Conservation (phyloP, 257 asterid genomes). For the Plantago elongata region DNA sequence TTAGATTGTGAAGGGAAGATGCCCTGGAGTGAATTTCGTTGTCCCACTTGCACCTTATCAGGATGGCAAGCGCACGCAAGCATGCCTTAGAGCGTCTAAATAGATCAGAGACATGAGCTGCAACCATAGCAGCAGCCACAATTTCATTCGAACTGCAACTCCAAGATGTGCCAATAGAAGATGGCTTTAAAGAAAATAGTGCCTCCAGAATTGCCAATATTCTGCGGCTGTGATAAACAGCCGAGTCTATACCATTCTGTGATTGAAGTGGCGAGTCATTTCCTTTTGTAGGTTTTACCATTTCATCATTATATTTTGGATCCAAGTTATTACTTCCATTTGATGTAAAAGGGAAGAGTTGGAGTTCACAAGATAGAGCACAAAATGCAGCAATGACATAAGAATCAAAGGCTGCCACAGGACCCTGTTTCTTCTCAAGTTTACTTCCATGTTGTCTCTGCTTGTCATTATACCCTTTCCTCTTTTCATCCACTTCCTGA, state of each 20-base stretch:
- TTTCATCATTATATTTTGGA: slow-evolving; percentile 24
- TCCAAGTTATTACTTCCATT: slow-evolving; percentile 43
- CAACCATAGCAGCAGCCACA: slow-evolving; percentile 99
- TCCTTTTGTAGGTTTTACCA: slow-evolving; percentile 44
- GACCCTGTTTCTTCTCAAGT: slow-evolving; percentile 71
- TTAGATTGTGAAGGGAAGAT: slow-evolving; percentile 85
- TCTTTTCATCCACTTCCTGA: slow-evolving; percentile 31
- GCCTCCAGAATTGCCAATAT: slow-evolving; percentile 90
- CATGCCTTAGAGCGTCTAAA: slow-evolving; percentile 91
- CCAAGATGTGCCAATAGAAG: slow-evolving; percentile 85
- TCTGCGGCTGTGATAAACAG: slow-evolving; percentile 78
- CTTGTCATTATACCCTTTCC: slow-evolving; percentile 30
- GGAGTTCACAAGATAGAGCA: slow-evolving; percentile 95
- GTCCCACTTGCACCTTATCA: slow-evolving; percentile 92
- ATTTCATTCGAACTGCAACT: slow-evolving; percentile 89
- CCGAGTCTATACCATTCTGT: slow-evolving; percentile 67
- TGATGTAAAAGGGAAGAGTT: slow-evolving; percentile 70
- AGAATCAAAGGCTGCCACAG: slow-evolving; percentile 94
- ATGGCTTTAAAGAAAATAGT: slow-evolving; percentile 88
- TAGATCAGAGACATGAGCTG: slow-evolving; percentile 93
- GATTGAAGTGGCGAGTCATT: slow-evolving; percentile 42
- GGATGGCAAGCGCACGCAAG: slow-evolving; percentile 77
- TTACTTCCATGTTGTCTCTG: slow-evolving; percentile 35
- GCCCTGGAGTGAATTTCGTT: slow-evolving; percentile 75
- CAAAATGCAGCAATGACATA: slow-evolving; percentile 96